Percentiles rank a stretch among this genome's conserved stretches.
These are phyloP conservation scores for Fulvia fulva DNA, from an alignment of 2,329 filamentous ascomycete genomes.

Conservation along the genomic window DNA sequence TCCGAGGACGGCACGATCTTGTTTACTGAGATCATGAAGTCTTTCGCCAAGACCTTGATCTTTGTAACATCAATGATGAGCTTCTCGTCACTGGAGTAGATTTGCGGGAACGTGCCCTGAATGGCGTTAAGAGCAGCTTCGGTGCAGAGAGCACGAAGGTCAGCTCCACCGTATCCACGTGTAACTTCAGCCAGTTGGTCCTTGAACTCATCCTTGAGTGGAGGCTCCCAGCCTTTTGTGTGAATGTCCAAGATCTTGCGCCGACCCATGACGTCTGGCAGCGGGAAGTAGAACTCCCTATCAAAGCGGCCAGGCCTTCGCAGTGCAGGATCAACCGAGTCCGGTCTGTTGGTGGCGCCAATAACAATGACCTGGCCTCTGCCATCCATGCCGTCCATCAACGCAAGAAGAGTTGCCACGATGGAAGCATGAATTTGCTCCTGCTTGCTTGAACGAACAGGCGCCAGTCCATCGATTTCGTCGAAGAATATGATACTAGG, in stretches of 20 bases:
- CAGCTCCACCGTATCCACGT: constrained; percentile 94
- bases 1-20: constrained; percentile 95
- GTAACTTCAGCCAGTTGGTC: constrained; percentile 78
- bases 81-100: constrained; percentile 87
- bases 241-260: constrained; percentile 91
- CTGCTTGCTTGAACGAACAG: constrained; percentile 94
- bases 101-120: constrained; percentile 91
- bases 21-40: constrained; percentile 96
- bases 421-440: constrained; percentile 99
- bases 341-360: constrained; percentile 94
- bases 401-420: constrained; percentile 83
- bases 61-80: constrained; percentile 79
- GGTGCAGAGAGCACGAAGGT: constrained; percentile 88
- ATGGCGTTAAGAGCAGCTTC: constrained; percentile 95
- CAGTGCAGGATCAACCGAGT: constrained; percentile 94
- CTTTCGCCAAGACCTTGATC: constrained; percentile 83
- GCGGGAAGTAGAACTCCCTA: constrained; percentile 94
- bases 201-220: constrained; percentile 73
- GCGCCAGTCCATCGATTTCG: constrained; percentile 94
- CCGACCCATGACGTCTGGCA: constrained; percentile 76
- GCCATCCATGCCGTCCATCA: constrained; percentile 99
- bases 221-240: constrained; percentile 84
- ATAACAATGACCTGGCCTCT: constrained; percentile 97
- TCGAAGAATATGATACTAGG: constrained; percentile 99
- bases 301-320: constrained; percentile 92